Evolutionary conservation across 306 rosid genomes (phyloP).

Genomic region (Arachis stenosperma): DNA sequence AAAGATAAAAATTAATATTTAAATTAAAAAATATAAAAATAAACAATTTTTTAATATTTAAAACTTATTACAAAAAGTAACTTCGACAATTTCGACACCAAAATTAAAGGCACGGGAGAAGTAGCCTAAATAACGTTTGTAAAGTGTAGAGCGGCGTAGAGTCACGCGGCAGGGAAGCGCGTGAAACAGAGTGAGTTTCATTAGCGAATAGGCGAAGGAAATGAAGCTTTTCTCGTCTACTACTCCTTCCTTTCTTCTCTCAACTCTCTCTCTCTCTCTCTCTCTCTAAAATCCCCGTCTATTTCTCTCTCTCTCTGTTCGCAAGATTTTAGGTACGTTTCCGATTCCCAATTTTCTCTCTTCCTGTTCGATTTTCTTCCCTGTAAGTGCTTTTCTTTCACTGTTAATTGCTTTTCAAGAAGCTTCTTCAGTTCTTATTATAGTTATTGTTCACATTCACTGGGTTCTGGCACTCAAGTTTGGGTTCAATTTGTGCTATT

Average conservation of each 20-base stretch:
- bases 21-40: too few relatives aligned
- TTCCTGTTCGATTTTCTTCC: constrained; percentile 16
- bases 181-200: constrained; percentile 25
- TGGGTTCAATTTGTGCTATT: constrained; percentile 1
- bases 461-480: constrained; percentile 29
- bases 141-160: not conserved
- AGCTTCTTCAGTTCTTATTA: constrained; percentile 2
- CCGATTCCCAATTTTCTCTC: constrained; percentile 30
- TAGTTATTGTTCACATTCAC: not conserved
- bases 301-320: not conserved
- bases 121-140: too few relatives aligned
- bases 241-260: constrained; percentile 45
- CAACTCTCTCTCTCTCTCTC: constrained; percentile 36
- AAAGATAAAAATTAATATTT: too few relatives aligned
- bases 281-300: constrained; percentile 36
- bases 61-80: too few relatives aligned
- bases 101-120: too few relatives aligned
- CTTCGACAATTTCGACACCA: too few relatives aligned
- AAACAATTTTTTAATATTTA: too few relatives aligned
- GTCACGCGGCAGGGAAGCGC: constrained; percentile 8
- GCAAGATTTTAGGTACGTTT: constrained; percentile 51
- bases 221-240: constrained; percentile 45
- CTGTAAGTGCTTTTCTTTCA: constrained; percentile 19
- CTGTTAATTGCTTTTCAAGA: constrained; percentile 10
- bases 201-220: constrained; percentile 27